Conservation (phyloP, 208 protist genomes). For the Leishmania guyanensis region DNA sequence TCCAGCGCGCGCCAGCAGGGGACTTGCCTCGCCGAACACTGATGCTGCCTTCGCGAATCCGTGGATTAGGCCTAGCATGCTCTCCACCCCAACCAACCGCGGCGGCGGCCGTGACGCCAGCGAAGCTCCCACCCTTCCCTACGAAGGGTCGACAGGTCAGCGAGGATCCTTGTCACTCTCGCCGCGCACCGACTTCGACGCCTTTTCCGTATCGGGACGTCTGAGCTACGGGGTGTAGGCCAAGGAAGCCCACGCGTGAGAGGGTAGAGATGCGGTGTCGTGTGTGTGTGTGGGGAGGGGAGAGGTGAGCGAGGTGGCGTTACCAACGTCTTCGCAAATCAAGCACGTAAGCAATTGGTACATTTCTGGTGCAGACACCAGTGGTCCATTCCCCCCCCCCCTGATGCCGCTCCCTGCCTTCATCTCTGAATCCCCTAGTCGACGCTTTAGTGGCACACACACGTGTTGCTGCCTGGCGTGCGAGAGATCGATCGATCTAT, state of each 20-base stretch:
- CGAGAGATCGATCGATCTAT: neutral
- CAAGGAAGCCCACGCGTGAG: neutral
- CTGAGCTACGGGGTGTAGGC: slow-evolving; percentile 26
- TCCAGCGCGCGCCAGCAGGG: slow-evolving; percentile 1
- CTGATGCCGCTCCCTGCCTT: neutral
- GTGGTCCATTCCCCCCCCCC: neutral
- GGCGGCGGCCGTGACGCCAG: slow-evolving; percentile 29
- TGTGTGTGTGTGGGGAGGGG: neutral
- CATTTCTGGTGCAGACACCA: neutral
- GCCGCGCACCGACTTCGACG: slow-evolving; percentile 31
- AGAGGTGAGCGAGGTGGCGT: neutral
- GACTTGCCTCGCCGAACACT: neutral
- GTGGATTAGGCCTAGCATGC: slow-evolving; percentile 23
- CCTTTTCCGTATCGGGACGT: slow-evolving; percentile 21
- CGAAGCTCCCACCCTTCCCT: slow-evolving; percentile 35
- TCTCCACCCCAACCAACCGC: slow-evolving; percentile 35
- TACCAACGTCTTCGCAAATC: neutral
- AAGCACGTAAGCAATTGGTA: neutral
- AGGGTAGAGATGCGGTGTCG: no score
- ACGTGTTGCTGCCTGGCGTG: neutral
- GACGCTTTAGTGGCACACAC: neutral
- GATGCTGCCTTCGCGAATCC: slow-evolving; percentile 23
- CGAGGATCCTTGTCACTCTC: slow-evolving; percentile 28
- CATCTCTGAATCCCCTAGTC: neutral
- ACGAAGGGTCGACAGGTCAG: slow-evolving; percentile 32